Evolutionary conservation across 306 rosid species (phyloP).

Genomic region (Styphnolobium japonicum): DNA sequence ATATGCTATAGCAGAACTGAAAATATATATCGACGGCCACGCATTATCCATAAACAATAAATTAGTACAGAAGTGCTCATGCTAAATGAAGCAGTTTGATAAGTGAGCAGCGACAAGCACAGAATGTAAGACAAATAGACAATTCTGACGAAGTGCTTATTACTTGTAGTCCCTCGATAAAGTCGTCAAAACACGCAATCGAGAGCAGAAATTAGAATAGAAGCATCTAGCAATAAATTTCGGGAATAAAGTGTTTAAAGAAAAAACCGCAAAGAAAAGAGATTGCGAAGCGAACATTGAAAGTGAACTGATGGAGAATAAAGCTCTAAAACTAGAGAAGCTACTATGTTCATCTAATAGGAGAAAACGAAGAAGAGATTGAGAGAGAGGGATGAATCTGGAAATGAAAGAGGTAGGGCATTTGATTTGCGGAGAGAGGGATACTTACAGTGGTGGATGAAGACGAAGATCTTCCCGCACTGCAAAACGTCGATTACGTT

Average conservation of each 20-base stretch:
- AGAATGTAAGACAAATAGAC: too few species aligned
- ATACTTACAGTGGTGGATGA: constrained; percentile 11
- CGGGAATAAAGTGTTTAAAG: neutral
- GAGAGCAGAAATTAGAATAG: too few species aligned
- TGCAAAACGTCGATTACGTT: constrained; percentile 16
- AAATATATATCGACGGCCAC: neutral
- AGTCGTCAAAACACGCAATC: neutral
- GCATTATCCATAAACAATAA: neutral
- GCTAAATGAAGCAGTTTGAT: neutral
- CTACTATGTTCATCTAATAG: neutral
- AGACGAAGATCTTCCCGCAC: constrained; percentile 13
- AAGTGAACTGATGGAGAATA: neutral
- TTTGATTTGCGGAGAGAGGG: neutral
- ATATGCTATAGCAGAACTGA: neutral
- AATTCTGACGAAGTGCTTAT: neutral
- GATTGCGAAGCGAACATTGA: neutral
- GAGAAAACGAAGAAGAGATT: neutral
- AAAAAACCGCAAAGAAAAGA: neutral
- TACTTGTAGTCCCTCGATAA: neutral
- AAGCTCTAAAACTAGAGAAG: neutral
- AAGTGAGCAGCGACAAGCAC: neutral
- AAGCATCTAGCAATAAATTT: neutral
- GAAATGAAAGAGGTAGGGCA: neutral
- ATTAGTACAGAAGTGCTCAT: neutral
- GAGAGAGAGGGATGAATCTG: neutral